Base-by-base conservation (phyloP, 805 yeast species). In the Wickerhamiella qilinensis region DNA sequence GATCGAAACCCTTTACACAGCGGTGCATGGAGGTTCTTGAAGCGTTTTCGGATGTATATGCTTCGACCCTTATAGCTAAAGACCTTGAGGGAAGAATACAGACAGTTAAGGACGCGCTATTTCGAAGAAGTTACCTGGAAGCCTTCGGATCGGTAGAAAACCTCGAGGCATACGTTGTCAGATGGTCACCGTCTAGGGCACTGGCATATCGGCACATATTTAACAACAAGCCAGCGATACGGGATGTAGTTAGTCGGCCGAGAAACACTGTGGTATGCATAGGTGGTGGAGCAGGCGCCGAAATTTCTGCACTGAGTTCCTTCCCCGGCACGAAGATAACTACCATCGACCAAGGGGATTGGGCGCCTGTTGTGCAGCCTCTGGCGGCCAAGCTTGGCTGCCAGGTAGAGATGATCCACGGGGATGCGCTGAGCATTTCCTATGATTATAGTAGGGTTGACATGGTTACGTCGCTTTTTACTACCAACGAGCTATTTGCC, bases 241-340 rank as follows among this genome's bases (percentile, higher is more conserved):
- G 56, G 32, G 53, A 58, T 2, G 29, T 67, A 18, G 50, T 71
- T n/a, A 11, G 22, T 11, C 35, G 34, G 25, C 41, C 46, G 4
- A 22, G 25, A 7, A 16, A 18, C n/a, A 17, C 59, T 3, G 69
- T 76, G 0, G 54, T 83, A 27, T 71, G 77, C 48, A 65, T 85
- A 28, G 95, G 94, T 16, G 94, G 93, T 19, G 95, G 95, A 27
- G 94, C 94, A 0, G 82, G 88, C 3, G 81, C 84, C 2, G 95
- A 84, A 53, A 57, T 83, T 19, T 70, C 71, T 7, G 81, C 72
- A 0, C 51, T 82, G 32, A 47, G 46, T 20, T 46, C 44, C 19
- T 38, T 45, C 45, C 28, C 57, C 52, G 21, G 51, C 41, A 51
- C 75, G 20, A 58, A 63, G 21, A 54, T 84, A 14, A 63, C 69